phyloP scores from a whole-genome alignment of 1,284 basidiomycete species.

The Malassezia cuniculi region DNA sequence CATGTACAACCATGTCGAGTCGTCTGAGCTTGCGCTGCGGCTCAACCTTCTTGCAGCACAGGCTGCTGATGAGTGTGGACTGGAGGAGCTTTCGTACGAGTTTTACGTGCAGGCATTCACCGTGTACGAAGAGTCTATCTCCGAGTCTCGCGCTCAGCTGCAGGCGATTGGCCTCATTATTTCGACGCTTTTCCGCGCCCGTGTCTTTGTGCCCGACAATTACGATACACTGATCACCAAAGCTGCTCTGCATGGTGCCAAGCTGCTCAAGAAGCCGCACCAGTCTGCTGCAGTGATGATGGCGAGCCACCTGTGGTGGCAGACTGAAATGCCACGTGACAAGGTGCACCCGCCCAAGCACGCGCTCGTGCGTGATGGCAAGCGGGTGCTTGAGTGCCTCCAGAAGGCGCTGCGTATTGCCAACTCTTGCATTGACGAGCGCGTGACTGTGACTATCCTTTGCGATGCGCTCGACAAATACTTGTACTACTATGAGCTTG shows the following conservation, averaged over 20 bases:
- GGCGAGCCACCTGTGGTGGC: slow-evolving; percentile 45
- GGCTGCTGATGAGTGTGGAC: slow-evolving; percentile 37
- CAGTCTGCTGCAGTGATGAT: slow-evolving; percentile 43
- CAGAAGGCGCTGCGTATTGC: slow-evolving; percentile 43
- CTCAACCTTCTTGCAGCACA: slow-evolving; percentile 39
- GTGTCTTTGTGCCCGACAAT: slow-evolving; percentile 38
- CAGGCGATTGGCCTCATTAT: slow-evolving; percentile 39
- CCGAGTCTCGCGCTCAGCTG: slow-evolving; percentile 38
- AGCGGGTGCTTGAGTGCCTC: slow-evolving; percentile 41
- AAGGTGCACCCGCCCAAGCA: slow-evolving; percentile 12
- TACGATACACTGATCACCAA: slow-evolving; percentile 43
- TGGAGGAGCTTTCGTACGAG: slow-evolving; percentile 42
- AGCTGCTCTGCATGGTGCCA: slow-evolving; percentile 39
- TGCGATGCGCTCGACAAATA: slow-evolving; percentile 41
- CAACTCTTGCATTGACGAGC: slow-evolving; percentile 42
- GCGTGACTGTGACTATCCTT: slow-evolving; percentile 40
- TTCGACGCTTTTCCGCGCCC: slow-evolving; percentile 33
- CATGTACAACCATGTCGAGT: slow-evolving; percentile 40
- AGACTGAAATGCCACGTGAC: slow-evolving; percentile 23
- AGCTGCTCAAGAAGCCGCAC: slow-evolving; percentile 43
- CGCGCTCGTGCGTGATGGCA: slow-evolving; percentile 34
- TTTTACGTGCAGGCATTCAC: slow-evolving; percentile 44
- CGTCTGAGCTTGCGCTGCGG: slow-evolving; percentile 36
- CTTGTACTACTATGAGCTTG: slow-evolving; percentile 42
- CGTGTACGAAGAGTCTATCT: slow-evolving; percentile 44